Percentiles rank a stretch among this genome's conserved stretches.
phyloP scores from a whole-genome alignment of 805 yeast species.

The Brettanomyces sp. region DNA sequence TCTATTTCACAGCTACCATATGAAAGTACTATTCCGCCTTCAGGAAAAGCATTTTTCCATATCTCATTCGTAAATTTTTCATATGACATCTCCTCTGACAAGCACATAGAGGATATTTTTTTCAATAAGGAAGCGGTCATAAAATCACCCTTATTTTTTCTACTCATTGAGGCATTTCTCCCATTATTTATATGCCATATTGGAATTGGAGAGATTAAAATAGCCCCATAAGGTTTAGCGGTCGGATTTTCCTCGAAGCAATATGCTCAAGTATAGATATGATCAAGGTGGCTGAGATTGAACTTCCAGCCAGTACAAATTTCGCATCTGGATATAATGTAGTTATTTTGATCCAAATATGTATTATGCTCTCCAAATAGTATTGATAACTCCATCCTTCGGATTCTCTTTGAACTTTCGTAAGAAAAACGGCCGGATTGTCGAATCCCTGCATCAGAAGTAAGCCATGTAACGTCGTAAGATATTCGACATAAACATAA shows the following conservation, averaged over 20 bases:
- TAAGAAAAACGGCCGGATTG: conserved; percentile 36
- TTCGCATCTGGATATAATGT: conserved; percentile 18
- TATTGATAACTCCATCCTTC: conserved; percentile 6
- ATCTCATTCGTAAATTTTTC: conserved; percentile 7
- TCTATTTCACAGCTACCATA: conserved; percentile 37
- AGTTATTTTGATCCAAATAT: neutral
- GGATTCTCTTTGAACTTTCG: conserved; percentile 19
- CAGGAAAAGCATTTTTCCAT: conserved; percentile 35
- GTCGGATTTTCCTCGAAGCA: neutral
- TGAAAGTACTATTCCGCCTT: conserved; percentile 29
- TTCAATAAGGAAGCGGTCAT: neutral
- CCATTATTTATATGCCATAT: neutral
- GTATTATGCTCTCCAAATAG: neutral
- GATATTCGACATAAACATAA: conserved; percentile 35
- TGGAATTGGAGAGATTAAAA: conserved; percentile 17
- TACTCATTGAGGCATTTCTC: neutral
- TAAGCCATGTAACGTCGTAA: conserved; percentile 30
- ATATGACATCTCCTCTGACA: neutral
- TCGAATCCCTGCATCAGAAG: conserved; percentile 39
- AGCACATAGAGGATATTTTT: neutral
- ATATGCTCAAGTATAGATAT: conserved; percentile 21
- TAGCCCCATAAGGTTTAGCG: conserved; percentile 9
- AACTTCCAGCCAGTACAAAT: conserved; percentile 34
- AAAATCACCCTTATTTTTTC: neutral
- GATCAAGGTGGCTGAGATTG: conserved; percentile 38